A percentile compares a stretch with the other conserved stretches of the same genome.
Evolutionary conservation across 1,284 basidiomycete species (phyloP).

Genomic region (Cerrena zonata): DNA sequence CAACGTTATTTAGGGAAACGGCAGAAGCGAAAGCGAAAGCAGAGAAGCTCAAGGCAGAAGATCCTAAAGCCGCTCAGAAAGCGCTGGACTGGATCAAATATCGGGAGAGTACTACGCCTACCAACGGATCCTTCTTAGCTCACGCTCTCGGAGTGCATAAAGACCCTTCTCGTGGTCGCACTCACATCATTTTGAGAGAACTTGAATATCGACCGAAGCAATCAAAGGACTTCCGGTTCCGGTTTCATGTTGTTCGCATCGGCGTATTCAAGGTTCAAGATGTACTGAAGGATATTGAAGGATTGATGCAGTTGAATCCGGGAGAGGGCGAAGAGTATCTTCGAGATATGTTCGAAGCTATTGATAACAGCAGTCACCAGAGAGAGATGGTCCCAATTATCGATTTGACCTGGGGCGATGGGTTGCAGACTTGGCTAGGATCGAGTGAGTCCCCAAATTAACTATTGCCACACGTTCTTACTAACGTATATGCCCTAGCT

Average conservation of each 20-base stretch:
- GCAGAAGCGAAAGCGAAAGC: constrained; percentile 2
- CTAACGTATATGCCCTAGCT: constrained; percentile 6
- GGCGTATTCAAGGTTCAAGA: constrained; percentile 20
- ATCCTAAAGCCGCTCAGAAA: constrained; percentile 9
- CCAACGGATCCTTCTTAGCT: constrained; percentile 8
- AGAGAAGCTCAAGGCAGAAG: constrained; percentile 5
- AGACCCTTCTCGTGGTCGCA: constrained; percentile 20
- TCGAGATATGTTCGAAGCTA: constrained; percentile 8
- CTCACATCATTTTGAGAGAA: constrained; percentile 21
- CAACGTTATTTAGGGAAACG: constrained; percentile 1
- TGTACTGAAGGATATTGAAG: constrained; percentile 17
- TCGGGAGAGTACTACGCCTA: constrained; percentile 7
- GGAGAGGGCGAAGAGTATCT: constrained; percentile 18
- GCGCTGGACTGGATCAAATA: constrained; percentile 12
- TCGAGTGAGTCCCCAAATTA: constrained; percentile 6
- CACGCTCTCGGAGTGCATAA: constrained; percentile 19
- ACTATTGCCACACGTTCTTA: not conserved
- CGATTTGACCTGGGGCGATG: constrained; percentile 10
- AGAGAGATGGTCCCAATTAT: constrained; percentile 9
- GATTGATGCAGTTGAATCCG: constrained; percentile 11
- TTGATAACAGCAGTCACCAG: not conserved
- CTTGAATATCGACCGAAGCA: constrained; percentile 19
- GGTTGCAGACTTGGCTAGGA: constrained; percentile 11
- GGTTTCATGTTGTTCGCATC: constrained; percentile 15
- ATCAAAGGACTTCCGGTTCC: constrained; percentile 13